Conservation (phyloP, 768 basidiomycete genomes). For the Leccinum barrowsii region DNA sequence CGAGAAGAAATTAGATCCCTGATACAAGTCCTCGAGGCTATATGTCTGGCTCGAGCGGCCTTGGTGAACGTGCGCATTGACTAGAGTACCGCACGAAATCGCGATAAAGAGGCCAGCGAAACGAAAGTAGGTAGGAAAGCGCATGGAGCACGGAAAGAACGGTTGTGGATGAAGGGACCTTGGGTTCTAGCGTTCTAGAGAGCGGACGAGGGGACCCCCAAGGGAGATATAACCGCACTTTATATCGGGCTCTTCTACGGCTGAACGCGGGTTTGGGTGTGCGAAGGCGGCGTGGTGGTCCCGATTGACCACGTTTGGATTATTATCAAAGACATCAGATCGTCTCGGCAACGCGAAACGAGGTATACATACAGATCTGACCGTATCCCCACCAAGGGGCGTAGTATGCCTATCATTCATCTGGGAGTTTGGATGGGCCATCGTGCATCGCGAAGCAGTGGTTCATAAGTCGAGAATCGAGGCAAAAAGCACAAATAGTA, state of each 20-base stretch:
- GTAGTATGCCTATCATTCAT: not conserved
- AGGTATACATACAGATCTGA: not conserved
- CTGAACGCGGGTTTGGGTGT: not conserved
- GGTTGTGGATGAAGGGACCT: not conserved
- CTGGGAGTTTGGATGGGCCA: not conserved
- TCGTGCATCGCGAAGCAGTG: not conserved
- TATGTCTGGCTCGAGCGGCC: slow-evolving; percentile 25
- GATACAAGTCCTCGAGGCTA: slow-evolving; percentile 33
- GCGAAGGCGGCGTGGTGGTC: not conserved
- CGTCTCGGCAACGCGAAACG: not conserved
- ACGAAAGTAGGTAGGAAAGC: slow-evolving; percentile 19
- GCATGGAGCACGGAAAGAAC: not conserved
- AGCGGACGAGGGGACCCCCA: not conserved
- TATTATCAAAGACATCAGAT: not conserved
- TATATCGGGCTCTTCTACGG: slow-evolving; percentile 1
- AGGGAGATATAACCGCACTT: not conserved
- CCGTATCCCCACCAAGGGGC: not conserved
- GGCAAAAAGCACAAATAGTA: not conserved
- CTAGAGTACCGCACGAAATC: slow-evolving; percentile 29
- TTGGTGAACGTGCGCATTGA: slow-evolving; percentile 16
- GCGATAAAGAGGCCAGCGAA: slow-evolving; percentile 24
- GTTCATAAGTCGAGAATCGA: not conserved
- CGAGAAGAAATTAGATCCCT: slow-evolving; percentile 55
- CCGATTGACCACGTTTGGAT: not conserved
- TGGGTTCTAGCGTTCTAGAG: not conserved